phyloP scores from a whole-genome alignment of 2,329 filamentous ascomycete genomes.

The Aspergillus thermomutatus region DNA sequence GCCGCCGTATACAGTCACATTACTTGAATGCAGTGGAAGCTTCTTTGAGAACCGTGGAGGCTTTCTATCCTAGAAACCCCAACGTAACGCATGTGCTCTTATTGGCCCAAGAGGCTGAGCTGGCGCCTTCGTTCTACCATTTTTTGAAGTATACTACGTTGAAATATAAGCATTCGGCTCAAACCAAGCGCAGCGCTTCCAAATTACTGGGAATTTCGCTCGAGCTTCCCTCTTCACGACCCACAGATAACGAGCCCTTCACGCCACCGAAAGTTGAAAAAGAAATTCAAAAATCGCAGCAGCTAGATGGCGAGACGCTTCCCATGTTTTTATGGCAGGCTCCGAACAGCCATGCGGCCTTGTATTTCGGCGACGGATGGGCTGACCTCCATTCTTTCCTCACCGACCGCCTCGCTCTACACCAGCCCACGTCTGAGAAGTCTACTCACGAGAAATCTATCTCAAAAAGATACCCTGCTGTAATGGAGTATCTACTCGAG shows the following conservation, averaged over 20 bases:
- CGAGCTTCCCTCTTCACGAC: constrained; percentile 60
- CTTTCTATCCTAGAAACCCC: constrained; percentile 73
- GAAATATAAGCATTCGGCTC: constrained; percentile 69
- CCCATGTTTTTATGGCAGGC: constrained; percentile 79
- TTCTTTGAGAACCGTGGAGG: constrained; percentile 74
- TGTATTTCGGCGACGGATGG: constrained; percentile 87
- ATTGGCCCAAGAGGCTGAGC: constrained; percentile 74
- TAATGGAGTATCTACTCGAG: constrained; percentile 74
- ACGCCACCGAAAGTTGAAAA: constrained; percentile 37
- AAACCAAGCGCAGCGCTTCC: constrained; percentile 42
- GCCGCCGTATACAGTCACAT: constrained; percentile 66
- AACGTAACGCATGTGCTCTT: constrained; percentile 72
- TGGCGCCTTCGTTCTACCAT: constrained; percentile 79
- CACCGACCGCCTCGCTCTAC: constrained; percentile 53
- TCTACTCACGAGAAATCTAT: constrained; percentile 50
- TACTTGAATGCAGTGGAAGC: constrained; percentile 65
- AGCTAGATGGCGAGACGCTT: constrained; percentile 25
- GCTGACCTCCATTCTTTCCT: constrained; percentile 78
- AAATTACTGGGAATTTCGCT: constrained; percentile 76
- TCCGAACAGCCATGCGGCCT: constrained; percentile 74
- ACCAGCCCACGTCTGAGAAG: constrained; percentile 20
- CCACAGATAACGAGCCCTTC: constrained; percentile 59
- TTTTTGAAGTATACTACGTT: constrained; percentile 77
- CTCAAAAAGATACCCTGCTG: constrained; percentile 68
- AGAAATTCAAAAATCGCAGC: neutral